Evolutionary conservation across 2,329 filamentous ascomycete genomes (phyloP).

Genomic region (Alternaria atra): DNA sequence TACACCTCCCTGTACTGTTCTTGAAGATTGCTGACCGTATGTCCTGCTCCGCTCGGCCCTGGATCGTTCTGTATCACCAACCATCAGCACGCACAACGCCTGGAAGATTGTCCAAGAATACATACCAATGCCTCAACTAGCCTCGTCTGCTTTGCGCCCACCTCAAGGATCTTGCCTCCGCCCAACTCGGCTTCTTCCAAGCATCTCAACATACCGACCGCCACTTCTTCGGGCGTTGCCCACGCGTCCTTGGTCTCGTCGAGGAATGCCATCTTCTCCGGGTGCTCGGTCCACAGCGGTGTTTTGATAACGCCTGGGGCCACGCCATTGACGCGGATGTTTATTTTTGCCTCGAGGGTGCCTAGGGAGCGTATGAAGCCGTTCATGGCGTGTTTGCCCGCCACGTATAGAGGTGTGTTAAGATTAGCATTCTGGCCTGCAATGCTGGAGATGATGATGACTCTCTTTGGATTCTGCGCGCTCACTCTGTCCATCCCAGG

Average conservation of each 20-base stretch:
- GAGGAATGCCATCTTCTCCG: conserved; percentile 66
- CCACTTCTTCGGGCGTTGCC: conserved; percentile 69
- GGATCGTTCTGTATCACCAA: conserved; percentile 56
- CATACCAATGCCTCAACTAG: conserved; percentile 55
- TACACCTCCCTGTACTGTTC: conserved; percentile 60
- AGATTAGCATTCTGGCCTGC: conserved; percentile 52
- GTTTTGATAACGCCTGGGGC: conserved; percentile 69
- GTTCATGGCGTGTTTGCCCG: conserved; percentile 57
- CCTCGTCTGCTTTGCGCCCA: conserved; percentile 62
- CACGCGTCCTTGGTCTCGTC: conserved; percentile 61
- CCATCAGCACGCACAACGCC: neutral
- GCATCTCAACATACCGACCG: conserved; percentile 65
- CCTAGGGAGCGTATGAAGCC: conserved; percentile 62
- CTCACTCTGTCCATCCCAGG: conserved; percentile 42
- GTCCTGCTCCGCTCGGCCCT: conserved; percentile 60
- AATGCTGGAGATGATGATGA: conserved; percentile 57
- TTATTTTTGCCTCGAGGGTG: conserved; percentile 58
- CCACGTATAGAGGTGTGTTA: conserved; percentile 55
- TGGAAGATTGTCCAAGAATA: neutral
- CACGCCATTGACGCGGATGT: conserved; percentile 67
- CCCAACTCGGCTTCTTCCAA: conserved; percentile 60
- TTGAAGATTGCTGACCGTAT: conserved; percentile 55
- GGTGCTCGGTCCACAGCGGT: conserved; percentile 69
- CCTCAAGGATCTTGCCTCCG: conserved; percentile 63
- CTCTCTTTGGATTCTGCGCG: conserved; percentile 55